These are phyloP conservation scores for Lodderomyces jiufengensis DNA, from an alignment of 1,139 yeast species.

Conservation along the genomic window DNA sequence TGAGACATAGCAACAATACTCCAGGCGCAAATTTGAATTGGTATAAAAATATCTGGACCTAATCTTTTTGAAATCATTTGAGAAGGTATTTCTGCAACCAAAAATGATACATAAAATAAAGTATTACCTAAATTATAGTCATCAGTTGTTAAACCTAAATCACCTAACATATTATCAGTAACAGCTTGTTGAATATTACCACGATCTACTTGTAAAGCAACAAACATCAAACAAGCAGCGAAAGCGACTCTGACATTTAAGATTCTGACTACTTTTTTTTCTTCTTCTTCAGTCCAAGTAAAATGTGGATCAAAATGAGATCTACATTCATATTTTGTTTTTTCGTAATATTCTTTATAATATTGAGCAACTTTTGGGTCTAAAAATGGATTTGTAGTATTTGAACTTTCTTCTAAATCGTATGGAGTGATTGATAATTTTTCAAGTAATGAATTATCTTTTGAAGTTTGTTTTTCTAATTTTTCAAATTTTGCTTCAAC, in stretches of 20 bases:
- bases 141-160: slow-evolving; percentile 25
- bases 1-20: slow-evolving; percentile 27
- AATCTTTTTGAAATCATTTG: slow-evolving; percentile 28
- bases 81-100: slow-evolving; percentile 32
- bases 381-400: slow-evolving; percentile 9
- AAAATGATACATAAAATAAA: slow-evolving; percentile 24
- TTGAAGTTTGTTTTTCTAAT: slow-evolving; percentile 1
- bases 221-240: slow-evolving; percentile 29
- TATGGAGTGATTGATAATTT: not conserved
- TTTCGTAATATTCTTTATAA: slow-evolving; percentile 23
- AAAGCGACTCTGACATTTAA: slow-evolving; percentile 25
- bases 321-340: slow-evolving; percentile 30
- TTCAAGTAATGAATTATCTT: slow-evolving; percentile 1
- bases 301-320: slow-evolving; percentile 32
- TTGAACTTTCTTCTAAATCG: not conserved
- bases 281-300: slow-evolving; percentile 34
- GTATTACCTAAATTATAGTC: slow-evolving; percentile 31
- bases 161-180: slow-evolving; percentile 27
- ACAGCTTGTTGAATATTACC: slow-evolving; percentile 30
- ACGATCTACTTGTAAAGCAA: slow-evolving; percentile 31
- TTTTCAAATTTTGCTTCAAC: not conserved
- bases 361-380: slow-evolving; percentile 11
- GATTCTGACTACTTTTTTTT: slow-evolving; percentile 21
- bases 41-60: slow-evolving; percentile 32
- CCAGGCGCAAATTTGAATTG: slow-evolving; percentile 31